phyloP scores from a whole-genome alignment of 352 stramenopile species.

The Thraustochytrium striatum region DNA sequence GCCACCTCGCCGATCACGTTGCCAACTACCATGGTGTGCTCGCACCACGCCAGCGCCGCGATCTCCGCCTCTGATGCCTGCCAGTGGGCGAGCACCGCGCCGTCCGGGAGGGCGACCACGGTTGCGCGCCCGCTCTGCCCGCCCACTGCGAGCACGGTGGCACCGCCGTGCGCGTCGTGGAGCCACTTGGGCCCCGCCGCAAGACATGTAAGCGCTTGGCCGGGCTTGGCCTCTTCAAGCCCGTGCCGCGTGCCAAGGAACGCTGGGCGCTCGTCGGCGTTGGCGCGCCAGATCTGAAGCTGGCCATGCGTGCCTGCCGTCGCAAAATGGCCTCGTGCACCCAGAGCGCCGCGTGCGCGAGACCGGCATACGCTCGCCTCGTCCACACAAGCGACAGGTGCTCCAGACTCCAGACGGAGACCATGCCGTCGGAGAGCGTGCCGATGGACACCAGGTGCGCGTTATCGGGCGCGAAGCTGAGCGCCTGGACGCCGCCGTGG shows the following conservation, averaged over 20 bases:
- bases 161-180: not conserved
- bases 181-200: not conserved
- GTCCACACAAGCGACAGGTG: not conserved
- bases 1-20: not conserved
- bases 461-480: not conserved
- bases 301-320: not conserved
- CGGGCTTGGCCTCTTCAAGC: not conserved
- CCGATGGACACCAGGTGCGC: not conserved
- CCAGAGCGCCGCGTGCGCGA: not conserved
- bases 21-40: not conserved
- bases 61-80: slow-evolving; percentile 28
- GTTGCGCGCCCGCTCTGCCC: not conserved
- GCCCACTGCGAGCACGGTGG: not conserved
- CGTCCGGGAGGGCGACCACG: slow-evolving; percentile 18
- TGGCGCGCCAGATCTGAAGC: not conserved
- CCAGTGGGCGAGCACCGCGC: slow-evolving; percentile 2
- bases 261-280: not conserved
- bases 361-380: not conserved
- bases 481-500: slow-evolving; percentile 2
- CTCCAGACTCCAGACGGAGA: slow-evolving; percentile 21
- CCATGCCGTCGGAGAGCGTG: not conserved
- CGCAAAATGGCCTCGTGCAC: not conserved
- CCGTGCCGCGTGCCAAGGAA: not conserved
- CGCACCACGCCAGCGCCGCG: slow-evolving; percentile 1
- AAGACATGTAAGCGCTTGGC: not conserved